Evolutionary conservation across 805 yeast genomes (phyloP), one percentile per base, ranked within the genome.

Genomic region (Spathaspora sp.): DNA sequence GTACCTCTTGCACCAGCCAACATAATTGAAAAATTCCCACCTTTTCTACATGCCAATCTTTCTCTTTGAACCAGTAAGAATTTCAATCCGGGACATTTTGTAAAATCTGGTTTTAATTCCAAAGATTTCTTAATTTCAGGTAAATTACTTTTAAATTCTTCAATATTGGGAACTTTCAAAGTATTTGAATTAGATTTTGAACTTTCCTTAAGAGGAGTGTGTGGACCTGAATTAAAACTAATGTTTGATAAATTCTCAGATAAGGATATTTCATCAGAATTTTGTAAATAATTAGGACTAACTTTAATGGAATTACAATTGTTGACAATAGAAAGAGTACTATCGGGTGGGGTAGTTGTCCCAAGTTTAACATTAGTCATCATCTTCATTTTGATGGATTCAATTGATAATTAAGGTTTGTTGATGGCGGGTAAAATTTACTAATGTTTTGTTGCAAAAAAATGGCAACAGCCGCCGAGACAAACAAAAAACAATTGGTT

Each of bases 21-120:
- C 69, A 73, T 68, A 50, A 73, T 55, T 29, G 70, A 69, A 49
- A 72, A 70, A n/a, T 52, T 53, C 7, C 60, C 69, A 0, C 77
- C 77, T 40, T 59, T 65, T 49, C 61, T 58, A 38, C 57, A 60
- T 29, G 57, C 54, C 31, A 58, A 53, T 10, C 49, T 49, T 50
- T 62, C 64, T 46, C 64, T 64, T 53, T 72, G 76, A 14, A 51
- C 47, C 3, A 76, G 76, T 16, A 73, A 62, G 20, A 35, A 47
- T 4, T 47, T 42, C 17, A 70, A 59, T 1, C 73, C 72, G 5
- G 62, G 50, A 39, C 45, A 42, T 23, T 32, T 39, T 6, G n/a
- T 46, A 38, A 40, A n/a, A 19, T 23, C 29, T 12, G 44, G 26
- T 11, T 19, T 19, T 17, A 32, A 29, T 20, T 20, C 20, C 19